These are phyloP conservation scores for Didymosphaeria variabile DNA, from an alignment of 2,329 filamentous ascomycete genomes.

Conservation along the genomic window DNA sequence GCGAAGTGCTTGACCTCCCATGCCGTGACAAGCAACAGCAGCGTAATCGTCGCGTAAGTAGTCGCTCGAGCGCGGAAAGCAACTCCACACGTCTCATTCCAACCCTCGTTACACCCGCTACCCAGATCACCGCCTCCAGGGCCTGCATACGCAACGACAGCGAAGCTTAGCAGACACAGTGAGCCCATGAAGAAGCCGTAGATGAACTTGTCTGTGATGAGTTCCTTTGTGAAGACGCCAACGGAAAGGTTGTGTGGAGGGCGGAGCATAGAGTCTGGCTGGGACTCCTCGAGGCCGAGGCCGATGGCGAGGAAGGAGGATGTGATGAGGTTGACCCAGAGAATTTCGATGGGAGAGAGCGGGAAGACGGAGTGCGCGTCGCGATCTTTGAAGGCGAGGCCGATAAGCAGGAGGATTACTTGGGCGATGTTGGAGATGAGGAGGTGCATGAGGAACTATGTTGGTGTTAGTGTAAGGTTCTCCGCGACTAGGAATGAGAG, in stretches of 20 bases:
- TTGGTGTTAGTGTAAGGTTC: background rate
- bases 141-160: constrained; percentile 55
- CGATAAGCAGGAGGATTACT: constrained; percentile 57
- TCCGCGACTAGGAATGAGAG: too few species aligned
- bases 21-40: constrained; percentile 56
- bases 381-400: constrained; percentile 57
- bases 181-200: constrained; percentile 58
- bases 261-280: constrained; percentile 57
- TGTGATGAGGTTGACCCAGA: constrained; percentile 59
- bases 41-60: constrained; percentile 56
- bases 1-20: constrained; percentile 59
- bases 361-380: constrained; percentile 56
- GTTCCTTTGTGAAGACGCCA: constrained; percentile 57
- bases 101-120: constrained; percentile 55
- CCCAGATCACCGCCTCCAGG: constrained; percentile 55
- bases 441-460: constrained; percentile 56
- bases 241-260: constrained; percentile 54
- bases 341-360: constrained; percentile 57
- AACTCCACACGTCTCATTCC: constrained; percentile 52
- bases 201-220: constrained; percentile 59
- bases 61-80: constrained; percentile 63
- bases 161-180: constrained; percentile 56
- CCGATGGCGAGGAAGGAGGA: constrained; percentile 59
- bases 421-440: constrained; percentile 60
- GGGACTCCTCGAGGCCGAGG: constrained; percentile 57